A percentile compares a stretch with the other conserved stretches of the same genome.
Conservation (phyloP, 2,329 filamentous ascomycete genomes). For the Calonectria hawksworthii region DNA sequence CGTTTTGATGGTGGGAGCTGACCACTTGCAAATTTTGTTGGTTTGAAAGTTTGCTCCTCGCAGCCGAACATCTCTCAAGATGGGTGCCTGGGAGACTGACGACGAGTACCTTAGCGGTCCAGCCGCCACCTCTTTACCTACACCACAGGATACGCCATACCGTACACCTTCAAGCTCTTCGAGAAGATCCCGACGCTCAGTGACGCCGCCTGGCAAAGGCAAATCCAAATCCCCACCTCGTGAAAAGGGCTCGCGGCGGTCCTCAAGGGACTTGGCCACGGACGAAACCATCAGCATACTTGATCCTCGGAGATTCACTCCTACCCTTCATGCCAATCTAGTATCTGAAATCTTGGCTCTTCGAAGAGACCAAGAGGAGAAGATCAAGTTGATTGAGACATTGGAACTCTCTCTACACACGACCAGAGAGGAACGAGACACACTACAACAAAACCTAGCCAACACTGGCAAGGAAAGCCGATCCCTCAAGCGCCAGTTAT, state of each 20-base stretch:
- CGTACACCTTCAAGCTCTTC: constrained; percentile 77
- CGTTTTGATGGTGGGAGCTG: constrained; percentile 18
- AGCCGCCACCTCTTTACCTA: constrained; percentile 73
- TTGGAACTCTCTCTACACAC: constrained; percentile 82
- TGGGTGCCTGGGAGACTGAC: constrained; percentile 74
- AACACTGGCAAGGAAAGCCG: constrained; percentile 81
- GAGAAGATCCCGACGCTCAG: constrained; percentile 74
- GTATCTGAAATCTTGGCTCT: constrained; percentile 94
- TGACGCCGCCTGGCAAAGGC: constrained; percentile 72
- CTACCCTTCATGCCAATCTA: constrained; percentile 92
- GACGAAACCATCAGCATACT: constrained; percentile 82
- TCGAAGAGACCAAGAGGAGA: constrained; percentile 91
- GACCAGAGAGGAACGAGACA: constrained; percentile 81
- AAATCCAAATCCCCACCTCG: constrained; percentile 69
- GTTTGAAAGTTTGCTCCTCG: neutral
- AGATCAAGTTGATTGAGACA: constrained; percentile 86
- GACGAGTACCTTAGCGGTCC: constrained; percentile 70
- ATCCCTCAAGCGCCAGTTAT: constrained; percentile 86
- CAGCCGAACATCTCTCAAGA: constrained; percentile 47
- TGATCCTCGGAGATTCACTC: constrained; percentile 93
- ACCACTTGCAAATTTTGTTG: neutral
- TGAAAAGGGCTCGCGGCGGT: constrained; percentile 63
- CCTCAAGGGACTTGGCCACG: constrained; percentile 69
- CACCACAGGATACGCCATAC: constrained; percentile 80
- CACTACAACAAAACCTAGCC: constrained; percentile 72